These are phyloP conservation scores for Globisporangium okanoganense DNA, from an alignment of 352 stramenopile species.

Conservation along the genomic window DNA sequence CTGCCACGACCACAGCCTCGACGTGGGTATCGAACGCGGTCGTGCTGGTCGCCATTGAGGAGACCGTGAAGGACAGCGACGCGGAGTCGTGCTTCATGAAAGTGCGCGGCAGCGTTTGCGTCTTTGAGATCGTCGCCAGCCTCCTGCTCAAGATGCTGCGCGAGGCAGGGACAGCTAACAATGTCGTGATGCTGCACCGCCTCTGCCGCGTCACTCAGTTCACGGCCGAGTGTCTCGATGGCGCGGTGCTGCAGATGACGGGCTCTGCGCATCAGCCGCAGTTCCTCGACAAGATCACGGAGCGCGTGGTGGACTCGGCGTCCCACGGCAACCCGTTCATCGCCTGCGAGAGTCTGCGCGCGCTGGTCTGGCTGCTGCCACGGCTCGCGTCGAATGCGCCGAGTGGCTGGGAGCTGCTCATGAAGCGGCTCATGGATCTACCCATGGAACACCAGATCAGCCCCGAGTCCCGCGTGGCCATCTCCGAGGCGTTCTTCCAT, in stretches of 20 bases:
- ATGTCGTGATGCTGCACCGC: slow-evolving; percentile 40
- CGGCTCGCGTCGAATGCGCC: slow-evolving; percentile 18
- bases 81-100: slow-evolving; percentile 44
- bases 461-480: slow-evolving; percentile 44
- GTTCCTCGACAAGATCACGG: slow-evolving; percentile 49
- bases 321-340: slow-evolving; percentile 51
- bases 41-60: slow-evolving; percentile 54
- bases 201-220: slow-evolving; percentile 48
- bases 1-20: neutral
- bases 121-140: slow-evolving; percentile 57
- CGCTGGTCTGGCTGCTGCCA: slow-evolving; percentile 71
- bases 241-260: slow-evolving; percentile 38
- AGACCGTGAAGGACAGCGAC: slow-evolving; percentile 37
- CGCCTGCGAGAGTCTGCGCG: slow-evolving; percentile 50
- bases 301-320: slow-evolving; percentile 36
- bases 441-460: slow-evolving; percentile 42
- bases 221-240: slow-evolving; percentile 46
- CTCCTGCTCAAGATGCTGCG: slow-evolving; percentile 32
- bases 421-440: slow-evolving; percentile 40
- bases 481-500: slow-evolving; percentile 60
- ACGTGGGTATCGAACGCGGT: slow-evolving; percentile 25
- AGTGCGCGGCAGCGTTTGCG: slow-evolving; percentile 32
- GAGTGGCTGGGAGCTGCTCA: slow-evolving; percentile 36
- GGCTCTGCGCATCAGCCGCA: slow-evolving; percentile 36
- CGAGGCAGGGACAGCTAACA: slow-evolving; percentile 19